phyloP scores from a whole-genome alignment of 2,329 filamentous ascomycete species.

The Exophiala alcalophila region DNA sequence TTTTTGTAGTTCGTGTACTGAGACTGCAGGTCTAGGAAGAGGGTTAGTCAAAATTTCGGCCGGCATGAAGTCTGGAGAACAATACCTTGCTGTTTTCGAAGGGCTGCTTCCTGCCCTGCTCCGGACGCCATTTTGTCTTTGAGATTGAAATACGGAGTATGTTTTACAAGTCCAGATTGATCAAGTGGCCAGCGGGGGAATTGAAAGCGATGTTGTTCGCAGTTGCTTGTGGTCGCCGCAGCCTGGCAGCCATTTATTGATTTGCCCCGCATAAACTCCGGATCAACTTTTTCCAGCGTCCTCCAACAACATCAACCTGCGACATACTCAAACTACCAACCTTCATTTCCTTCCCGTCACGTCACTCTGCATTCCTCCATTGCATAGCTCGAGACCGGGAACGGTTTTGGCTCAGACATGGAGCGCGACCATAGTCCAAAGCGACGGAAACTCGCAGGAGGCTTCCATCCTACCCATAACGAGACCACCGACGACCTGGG shows the following conservation, averaged over 20 bases:
- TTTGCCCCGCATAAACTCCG: conserved; percentile 20
- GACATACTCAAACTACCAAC: too few species aligned
- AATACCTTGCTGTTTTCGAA: conserved; percentile 48
- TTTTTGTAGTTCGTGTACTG: conserved; percentile 59
- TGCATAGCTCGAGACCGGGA: too few species aligned
- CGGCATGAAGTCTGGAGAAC: neutral
- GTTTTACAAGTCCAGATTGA: too few species aligned
- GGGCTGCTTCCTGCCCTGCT: conserved; percentile 25
- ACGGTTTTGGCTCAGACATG: too few species aligned
- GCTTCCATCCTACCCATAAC: conserved; percentile 56
- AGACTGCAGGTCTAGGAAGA: conserved; percentile 44
- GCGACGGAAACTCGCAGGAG: conserved; percentile 64
- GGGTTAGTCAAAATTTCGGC: conserved; percentile 4
- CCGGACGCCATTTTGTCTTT: conserved; percentile 26
- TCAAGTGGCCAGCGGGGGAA: too few species aligned
- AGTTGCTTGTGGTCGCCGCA: too few species aligned
- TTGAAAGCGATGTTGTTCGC: too few species aligned
- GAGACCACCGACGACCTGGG: conserved; percentile 26
- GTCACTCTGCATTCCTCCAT: neutral
- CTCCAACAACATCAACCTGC: neutral
- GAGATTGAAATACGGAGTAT: neutral
- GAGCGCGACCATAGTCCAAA: conserved; percentile 55
- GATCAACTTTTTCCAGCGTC: conserved; percentile 20
- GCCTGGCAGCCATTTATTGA: too few species aligned
- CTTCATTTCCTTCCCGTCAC: neutral